phyloP scores from a whole-genome alignment of 179 eudicot species.

The Patellifolia procumbens region DNA sequence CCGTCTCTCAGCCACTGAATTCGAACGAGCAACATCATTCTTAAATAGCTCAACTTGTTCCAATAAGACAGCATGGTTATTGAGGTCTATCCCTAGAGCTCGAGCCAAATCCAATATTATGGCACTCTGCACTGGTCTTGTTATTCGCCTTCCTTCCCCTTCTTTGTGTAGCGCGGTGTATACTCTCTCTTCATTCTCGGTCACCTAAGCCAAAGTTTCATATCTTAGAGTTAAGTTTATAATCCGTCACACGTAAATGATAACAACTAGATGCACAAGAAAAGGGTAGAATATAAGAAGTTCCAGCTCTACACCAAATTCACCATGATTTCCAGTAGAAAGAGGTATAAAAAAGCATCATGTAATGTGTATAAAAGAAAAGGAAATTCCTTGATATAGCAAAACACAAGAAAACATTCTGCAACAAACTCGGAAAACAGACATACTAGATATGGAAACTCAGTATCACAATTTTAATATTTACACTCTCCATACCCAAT shows the following conservation, averaged over 20 bases:
- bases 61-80: constrained; percentile 40
- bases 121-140: constrained; percentile 61
- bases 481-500: too few relatives aligned
- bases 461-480: not conserved
- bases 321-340: too few relatives aligned
- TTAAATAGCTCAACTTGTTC: constrained; percentile 52
- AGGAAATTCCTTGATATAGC: too few relatives aligned
- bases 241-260: not conserved
- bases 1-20: constrained; percentile 57
- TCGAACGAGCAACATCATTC: constrained; percentile 50
- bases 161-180: constrained; percentile 50
- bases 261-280: not conserved
- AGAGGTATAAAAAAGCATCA: too few relatives aligned
- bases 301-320: too few relatives aligned
- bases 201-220: constrained; percentile 42
- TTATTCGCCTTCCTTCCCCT: constrained; percentile 50
- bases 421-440: not conserved
- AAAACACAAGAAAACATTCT: not conserved
- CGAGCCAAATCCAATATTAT: constrained; percentile 73
- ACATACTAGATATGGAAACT: not conserved
- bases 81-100: constrained; percentile 56
- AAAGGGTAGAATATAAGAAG: too few relatives aligned
- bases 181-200: constrained; percentile 64
- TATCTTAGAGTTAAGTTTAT: constrained; percentile 5
- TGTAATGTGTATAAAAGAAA: too few relatives aligned